These are phyloP conservation scores for Botrytis hyacinthi DNA, from an alignment of 2,329 filamentous ascomycete species.

Conservation along the genomic window DNA sequence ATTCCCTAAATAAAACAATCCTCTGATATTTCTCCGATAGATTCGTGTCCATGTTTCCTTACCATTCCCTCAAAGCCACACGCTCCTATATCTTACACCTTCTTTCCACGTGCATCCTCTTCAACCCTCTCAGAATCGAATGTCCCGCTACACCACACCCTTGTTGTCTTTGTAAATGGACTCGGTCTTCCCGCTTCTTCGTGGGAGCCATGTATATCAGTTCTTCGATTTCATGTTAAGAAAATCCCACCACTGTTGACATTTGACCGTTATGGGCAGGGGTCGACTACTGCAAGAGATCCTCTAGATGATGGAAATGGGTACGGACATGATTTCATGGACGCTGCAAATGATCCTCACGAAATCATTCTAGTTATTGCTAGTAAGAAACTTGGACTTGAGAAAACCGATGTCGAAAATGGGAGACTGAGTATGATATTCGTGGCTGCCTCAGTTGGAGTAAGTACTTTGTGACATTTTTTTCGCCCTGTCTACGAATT, in stretches of 20 bases:
- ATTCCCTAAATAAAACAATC: background rate
- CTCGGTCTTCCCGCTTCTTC: constrained; percentile 35
- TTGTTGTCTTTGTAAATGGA: constrained; percentile 39
- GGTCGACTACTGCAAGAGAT: constrained; percentile 31
- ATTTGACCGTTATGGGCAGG: constrained; percentile 38
- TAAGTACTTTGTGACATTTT: constrained; percentile 12
- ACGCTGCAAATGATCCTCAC: constrained; percentile 36
- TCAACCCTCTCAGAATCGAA: constrained; percentile 22
- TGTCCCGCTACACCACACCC: constrained; percentile 15
- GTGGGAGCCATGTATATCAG: constrained; percentile 36
- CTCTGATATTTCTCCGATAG: background rate
- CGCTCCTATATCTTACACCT: constrained; percentile 37
- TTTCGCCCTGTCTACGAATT: background rate
- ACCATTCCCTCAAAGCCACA: constrained; percentile 37
- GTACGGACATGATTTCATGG: constrained; percentile 36
- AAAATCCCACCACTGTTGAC: constrained; percentile 38
- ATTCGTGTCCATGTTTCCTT: constrained; percentile 21
- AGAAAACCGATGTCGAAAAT: constrained; percentile 10
- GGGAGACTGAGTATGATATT: constrained; percentile 32
- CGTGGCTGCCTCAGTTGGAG: constrained; percentile 38
- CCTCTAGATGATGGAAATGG: constrained; percentile 33
- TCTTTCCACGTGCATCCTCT: constrained; percentile 24
- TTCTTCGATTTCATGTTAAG: constrained; percentile 26
- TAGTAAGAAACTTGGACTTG: constrained; percentile 23
- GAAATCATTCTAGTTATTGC: constrained; percentile 33